Evolutionary conservation across 305 asterid species (phyloP).

Genomic region (Fraxinus angustifolia): DNA sequence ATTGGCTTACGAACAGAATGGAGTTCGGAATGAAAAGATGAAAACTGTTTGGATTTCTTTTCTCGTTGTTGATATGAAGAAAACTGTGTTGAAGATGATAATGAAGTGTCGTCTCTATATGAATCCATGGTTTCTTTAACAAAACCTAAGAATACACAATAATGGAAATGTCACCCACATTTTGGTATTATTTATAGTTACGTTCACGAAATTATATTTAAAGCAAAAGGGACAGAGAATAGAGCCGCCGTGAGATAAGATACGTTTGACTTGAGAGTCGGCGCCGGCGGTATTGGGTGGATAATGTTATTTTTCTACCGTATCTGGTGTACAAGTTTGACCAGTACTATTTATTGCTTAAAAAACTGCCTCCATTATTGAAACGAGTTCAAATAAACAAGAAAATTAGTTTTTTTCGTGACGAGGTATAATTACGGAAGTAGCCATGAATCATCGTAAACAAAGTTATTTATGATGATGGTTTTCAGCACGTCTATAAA

Average conservation of each 20-base stretch:
- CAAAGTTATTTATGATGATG: neutral
- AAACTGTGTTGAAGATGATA: neutral
- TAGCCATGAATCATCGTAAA: neutral
- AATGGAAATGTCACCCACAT: neutral
- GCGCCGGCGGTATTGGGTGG: neutral
- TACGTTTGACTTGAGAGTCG: neutral
- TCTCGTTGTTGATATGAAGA: neutral
- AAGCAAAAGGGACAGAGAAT: neutral
- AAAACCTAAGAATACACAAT: neutral
- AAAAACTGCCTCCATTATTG: neutral
- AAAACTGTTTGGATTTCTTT: neutral
- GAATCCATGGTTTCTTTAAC: neutral
- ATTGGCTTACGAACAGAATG: constrained; percentile 13
- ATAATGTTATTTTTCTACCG: neutral
- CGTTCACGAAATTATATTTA: neutral
- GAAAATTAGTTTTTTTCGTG: neutral
- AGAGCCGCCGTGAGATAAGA: neutral
- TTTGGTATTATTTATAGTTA: neutral
- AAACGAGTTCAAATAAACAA: neutral
- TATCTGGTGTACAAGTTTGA: neutral
- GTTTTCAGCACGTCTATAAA: neutral
- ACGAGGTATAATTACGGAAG: neutral
- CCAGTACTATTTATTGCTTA: neutral
- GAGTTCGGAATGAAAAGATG: neutral
- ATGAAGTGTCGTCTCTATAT: neutral